Conservation (phyloP, 2,329 filamentous ascomycete genomes). For the Penicillium decumbens region DNA sequence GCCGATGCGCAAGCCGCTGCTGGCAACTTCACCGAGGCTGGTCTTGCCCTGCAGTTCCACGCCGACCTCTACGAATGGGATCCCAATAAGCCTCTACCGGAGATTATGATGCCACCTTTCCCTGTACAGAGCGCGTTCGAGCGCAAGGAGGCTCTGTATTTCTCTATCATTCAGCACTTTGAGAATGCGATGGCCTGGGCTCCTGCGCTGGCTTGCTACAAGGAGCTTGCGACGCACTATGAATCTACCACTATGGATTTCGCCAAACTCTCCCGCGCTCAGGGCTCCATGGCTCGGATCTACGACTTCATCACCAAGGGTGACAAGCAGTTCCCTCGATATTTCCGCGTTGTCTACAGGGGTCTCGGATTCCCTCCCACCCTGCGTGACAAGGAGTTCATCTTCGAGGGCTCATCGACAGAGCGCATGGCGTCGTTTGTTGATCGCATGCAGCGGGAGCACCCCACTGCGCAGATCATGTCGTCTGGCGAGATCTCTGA, state of each 20-base stretch:
- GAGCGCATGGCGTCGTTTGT: conserved; percentile 79
- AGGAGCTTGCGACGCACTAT: conserved; percentile 87
- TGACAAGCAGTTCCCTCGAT: conserved; percentile 71
- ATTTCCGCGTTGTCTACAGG: conserved; percentile 86
- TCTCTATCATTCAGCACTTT: conserved; percentile 90
- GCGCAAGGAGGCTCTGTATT: conserved; percentile 85
- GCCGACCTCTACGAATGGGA: conserved; percentile 94
- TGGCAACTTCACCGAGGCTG: conserved; percentile 79
- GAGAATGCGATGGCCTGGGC: conserved; percentile 94
- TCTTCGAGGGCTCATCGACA: conserved; percentile 75
- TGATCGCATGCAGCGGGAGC: conserved; percentile 86
- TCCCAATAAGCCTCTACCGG: conserved; percentile 59
- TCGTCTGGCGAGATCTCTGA: conserved; percentile 67
- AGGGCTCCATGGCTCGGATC: conserved; percentile 85
- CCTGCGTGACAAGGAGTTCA: conserved; percentile 83
- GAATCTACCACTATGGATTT: conserved; percentile 88
- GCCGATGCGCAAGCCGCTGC: conserved; percentile 70
- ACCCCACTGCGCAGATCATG: conserved; percentile 78
- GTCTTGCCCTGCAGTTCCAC: conserved; percentile 80
- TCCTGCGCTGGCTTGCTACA: conserved; percentile 79
- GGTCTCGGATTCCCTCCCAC: conserved; percentile 80
- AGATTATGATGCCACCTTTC: conserved; percentile 69
- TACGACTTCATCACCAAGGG: conserved; percentile 84
- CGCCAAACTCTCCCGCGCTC: conserved; percentile 79
- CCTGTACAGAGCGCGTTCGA: conserved; percentile 84